phyloP scores from a whole-genome alignment of 208 protist genomes.

The Balamuthia mandrillaris region DNA sequence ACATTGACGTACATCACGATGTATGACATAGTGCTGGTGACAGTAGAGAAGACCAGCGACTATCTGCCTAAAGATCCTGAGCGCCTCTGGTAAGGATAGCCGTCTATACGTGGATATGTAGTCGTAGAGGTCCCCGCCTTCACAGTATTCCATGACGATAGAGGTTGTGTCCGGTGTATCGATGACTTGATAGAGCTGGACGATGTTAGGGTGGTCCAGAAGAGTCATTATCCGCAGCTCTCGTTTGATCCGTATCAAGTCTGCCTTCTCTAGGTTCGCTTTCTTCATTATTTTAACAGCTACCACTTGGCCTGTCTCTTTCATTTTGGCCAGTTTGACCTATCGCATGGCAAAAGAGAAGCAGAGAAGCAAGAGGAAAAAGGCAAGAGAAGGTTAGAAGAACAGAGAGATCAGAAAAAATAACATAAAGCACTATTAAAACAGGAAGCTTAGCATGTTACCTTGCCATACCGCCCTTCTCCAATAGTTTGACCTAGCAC shows the following conservation, averaged over 20 bases:
- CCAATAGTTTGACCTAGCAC: constrained; percentile 24
- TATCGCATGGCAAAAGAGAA: too few relatives aligned
- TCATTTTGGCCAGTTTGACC: constrained; percentile 16
- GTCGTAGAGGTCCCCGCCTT: constrained; percentile 87
- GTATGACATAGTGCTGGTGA: constrained; percentile 80
- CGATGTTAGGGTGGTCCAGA: constrained; percentile 68
- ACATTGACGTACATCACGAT: constrained; percentile 70
- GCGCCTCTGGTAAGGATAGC: constrained; percentile 79
- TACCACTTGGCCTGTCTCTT: constrained; percentile 43
- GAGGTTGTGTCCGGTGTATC: constrained; percentile 45
- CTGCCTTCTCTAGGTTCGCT: constrained; percentile 41
- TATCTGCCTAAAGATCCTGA: constrained; percentile 86
- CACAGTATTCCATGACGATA: constrained; percentile 39
- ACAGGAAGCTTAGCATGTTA: too few relatives aligned
- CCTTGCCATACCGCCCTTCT: constrained; percentile 38
- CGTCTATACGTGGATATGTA: constrained; percentile 77
- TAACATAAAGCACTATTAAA: too few relatives aligned
- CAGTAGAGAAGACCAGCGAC: constrained; percentile 87
- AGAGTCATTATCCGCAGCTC: constrained; percentile 68
- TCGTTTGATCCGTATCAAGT: constrained; percentile 51
- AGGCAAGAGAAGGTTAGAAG: too few relatives aligned
- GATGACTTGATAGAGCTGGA: constrained; percentile 67
- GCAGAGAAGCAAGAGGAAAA: too few relatives aligned
- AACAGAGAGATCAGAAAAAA: too few relatives aligned
- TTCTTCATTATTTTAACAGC: constrained; percentile 62